Evolutionary conservation across 2,329 filamentous ascomycete genomes (phyloP).

Genomic region (Sclerotinia borealis): DNA sequence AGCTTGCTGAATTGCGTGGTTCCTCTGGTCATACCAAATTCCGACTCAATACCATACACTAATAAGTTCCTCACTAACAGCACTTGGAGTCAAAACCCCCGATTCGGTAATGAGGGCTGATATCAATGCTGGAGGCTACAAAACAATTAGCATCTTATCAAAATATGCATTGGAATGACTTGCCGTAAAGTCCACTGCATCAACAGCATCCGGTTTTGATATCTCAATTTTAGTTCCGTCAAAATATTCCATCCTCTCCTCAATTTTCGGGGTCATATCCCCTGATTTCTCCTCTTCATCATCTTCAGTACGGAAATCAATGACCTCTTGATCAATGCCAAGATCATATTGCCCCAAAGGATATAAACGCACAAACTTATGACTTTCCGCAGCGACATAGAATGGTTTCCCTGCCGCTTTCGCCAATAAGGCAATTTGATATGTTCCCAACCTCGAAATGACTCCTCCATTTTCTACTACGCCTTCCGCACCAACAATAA

Average conservation of each 20-base stretch:
- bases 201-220: conserved; percentile 28
- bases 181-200: conserved; percentile 66
- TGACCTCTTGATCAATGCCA: conserved; percentile 70
- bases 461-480: conserved; percentile 93
- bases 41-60: conserved; percentile 30
- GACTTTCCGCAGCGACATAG: conserved; percentile 88
- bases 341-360: conserved; percentile 77
- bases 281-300: conserved; percentile 32
- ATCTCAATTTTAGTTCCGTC: conserved; percentile 14
- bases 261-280: conserved; percentile 18
- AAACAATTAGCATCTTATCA: conserved; percentile 24
- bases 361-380: conserved; percentile 91
- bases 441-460: conserved; percentile 78
- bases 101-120: conserved; percentile 71
- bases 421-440: conserved; percentile 79
- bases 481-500: conserved; percentile 69
- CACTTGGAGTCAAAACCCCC: conserved; percentile 63
- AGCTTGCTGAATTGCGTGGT: neutral
- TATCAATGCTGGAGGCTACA: conserved; percentile 59
- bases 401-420: conserved; percentile 63
- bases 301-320: conserved; percentile 62
- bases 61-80: conserved; percentile 65
- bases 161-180: conserved; percentile 21
- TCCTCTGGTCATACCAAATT: neutral
- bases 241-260: conserved; percentile 27